phyloP scores from a whole-genome alignment of 805 yeast genomes.

The Kurtzmaniella cleridarum region DNA sequence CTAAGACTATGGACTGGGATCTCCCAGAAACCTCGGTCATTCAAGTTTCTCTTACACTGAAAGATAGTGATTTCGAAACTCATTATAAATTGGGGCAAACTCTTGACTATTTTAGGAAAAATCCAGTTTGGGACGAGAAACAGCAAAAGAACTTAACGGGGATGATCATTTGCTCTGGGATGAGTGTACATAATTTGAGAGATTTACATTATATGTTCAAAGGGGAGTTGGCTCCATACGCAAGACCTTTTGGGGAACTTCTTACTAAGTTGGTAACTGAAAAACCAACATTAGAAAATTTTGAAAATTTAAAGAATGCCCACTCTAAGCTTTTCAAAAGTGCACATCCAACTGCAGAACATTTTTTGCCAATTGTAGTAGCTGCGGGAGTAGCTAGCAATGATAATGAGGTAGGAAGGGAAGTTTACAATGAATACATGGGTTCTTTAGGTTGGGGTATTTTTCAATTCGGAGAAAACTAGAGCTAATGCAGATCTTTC shows the following conservation, averaged over 20 bases:
- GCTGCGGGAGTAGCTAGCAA: conserved; percentile 51
- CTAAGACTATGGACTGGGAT: conserved; percentile 30
- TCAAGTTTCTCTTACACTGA: conserved; percentile 45
- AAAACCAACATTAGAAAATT: conserved; percentile 1
- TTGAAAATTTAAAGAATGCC: conserved; percentile 4
- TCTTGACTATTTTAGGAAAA: conserved; percentile 45
- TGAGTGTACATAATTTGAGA: conserved; percentile 71
- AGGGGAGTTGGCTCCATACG: conserved; percentile 40
- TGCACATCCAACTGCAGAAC: conserved; percentile 78
- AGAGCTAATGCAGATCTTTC: too few relatives aligned
- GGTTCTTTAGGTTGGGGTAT: conserved; percentile 67
- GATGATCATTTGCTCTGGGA: conserved; percentile 61
- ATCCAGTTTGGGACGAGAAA: conserved; percentile 28
- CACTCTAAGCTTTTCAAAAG: conserved; percentile 29
- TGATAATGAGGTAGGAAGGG: conserved; percentile 31
- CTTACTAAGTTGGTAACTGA: conserved; percentile 36
- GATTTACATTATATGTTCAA: conserved; percentile 34
- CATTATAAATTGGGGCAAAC: conserved; percentile 53
- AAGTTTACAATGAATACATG: conserved; percentile 40
- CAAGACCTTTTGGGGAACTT: conserved; percentile 44
- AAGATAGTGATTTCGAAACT: conserved; percentile 32
- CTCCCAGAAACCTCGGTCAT: conserved; percentile 42
- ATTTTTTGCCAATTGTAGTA: conserved; percentile 62
- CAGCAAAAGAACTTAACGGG: conserved; percentile 23
- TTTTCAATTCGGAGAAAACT: conserved; percentile 41